These are phyloP conservation scores for Saksenaea vasiformis DNA, from an alignment of 371 early-diverging fungal species.

Conservation along the genomic window DNA sequence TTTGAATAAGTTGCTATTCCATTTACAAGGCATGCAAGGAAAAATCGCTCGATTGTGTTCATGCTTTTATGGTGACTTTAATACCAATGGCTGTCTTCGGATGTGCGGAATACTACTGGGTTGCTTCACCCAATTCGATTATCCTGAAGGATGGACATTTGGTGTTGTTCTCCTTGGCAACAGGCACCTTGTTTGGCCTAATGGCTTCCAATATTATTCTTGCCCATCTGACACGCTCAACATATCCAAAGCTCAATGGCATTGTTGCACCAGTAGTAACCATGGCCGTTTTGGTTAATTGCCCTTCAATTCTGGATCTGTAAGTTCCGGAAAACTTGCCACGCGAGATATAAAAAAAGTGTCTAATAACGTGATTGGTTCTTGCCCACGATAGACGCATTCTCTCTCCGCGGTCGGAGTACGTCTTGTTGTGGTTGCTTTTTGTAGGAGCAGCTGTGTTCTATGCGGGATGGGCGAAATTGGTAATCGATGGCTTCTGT, in stretches of 20 bases:
- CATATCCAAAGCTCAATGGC: slow-evolving; percentile 76
- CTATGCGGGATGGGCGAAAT: slow-evolving; percentile 79
- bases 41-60: slow-evolving; percentile 24
- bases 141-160: slow-evolving; percentile 65
- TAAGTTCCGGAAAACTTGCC: background rate
- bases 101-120: slow-evolving; percentile 49
- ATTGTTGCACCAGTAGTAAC: slow-evolving; percentile 13
- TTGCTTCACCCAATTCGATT: slow-evolving; percentile 67
- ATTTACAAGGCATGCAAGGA: slow-evolving; percentile 65
- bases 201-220: slow-evolving; percentile 89
- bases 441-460: slow-evolving; percentile 64
- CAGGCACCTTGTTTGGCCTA: slow-evolving; percentile 84
- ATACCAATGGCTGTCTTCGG: slow-evolving; percentile 10
- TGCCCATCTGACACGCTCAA: slow-evolving; percentile 81
- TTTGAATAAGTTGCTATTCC: slow-evolving; percentile 34
- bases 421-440: slow-evolving; percentile 62
- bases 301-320: slow-evolving; percentile 8
- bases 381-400: slow-evolving; percentile 30
- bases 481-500: slow-evolving; percentile 87
- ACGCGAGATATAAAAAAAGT: no score
- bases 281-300: slow-evolving; percentile 19
- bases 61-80: slow-evolving; percentile 12
- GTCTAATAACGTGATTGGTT: background rate
- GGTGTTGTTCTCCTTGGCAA: slow-evolving; percentile 70
- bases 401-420: slow-evolving; percentile 61